phyloP scores from a whole-genome alignment of 345 rosid species.

The Clausena lansium region DNA sequence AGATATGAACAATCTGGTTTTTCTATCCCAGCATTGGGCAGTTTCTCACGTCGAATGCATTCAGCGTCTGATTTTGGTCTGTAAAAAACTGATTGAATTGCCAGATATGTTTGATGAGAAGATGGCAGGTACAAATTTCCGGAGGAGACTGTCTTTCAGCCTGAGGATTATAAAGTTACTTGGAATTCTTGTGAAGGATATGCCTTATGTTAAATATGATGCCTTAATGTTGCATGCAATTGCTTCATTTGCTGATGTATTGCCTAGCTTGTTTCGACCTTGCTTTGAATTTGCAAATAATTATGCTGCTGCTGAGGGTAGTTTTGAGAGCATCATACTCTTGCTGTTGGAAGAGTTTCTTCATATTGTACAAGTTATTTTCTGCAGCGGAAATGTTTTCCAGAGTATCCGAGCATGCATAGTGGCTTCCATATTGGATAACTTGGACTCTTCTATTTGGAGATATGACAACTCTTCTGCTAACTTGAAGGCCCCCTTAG shows the following conservation, averaged over 20 bases:
- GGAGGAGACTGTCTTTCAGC: slow-evolving; percentile 57
- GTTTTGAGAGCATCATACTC: slow-evolving; percentile 65
- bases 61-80: slow-evolving; percentile 55
- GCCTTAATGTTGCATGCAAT: slow-evolving; percentile 58
- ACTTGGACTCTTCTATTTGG: slow-evolving; percentile 73
- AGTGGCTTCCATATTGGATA: slow-evolving; percentile 63
- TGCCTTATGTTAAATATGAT: slow-evolving; percentile 63
- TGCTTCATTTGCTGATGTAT: slow-evolving; percentile 59
- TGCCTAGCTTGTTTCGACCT: slow-evolving; percentile 57
- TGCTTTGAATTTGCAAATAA: slow-evolving; percentile 61
- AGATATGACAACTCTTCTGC: slow-evolving; percentile 53
- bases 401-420: slow-evolving; percentile 73
- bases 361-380: slow-evolving; percentile 66
- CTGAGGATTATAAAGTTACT: slow-evolving; percentile 81
- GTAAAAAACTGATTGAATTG: slow-evolving; percentile 56
- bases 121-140: slow-evolving; percentile 41
- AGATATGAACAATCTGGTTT: slow-evolving; percentile 53
- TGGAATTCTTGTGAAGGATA: slow-evolving; percentile 53
- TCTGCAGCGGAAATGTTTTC: slow-evolving; percentile 52
- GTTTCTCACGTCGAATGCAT: slow-evolving; percentile 63
- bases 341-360: slow-evolving; percentile 80
- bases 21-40: slow-evolving; percentile 79
- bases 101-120: slow-evolving; percentile 63
- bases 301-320: slow-evolving; percentile 57
- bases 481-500: slow-evolving; percentile 59